Evolutionary conservation across 192 early-diverging fungal genomes (phyloP), one percentile per base, ranked within the genome.

Genomic region (Podila minutissima): DNA sequence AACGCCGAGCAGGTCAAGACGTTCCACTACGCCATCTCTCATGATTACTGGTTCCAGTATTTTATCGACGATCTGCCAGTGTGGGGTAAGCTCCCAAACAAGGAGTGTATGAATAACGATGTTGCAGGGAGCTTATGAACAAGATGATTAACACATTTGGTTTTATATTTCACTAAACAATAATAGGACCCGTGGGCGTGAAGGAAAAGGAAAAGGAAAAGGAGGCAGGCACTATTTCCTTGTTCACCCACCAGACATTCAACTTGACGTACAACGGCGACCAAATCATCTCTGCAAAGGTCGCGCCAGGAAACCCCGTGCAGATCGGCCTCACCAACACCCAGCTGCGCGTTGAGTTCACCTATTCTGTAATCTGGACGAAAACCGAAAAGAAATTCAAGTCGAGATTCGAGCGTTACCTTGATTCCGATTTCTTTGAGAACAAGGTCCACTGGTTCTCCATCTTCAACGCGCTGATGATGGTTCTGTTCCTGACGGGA

Each of bases 361-460:
- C 91, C 1, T 95, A 92, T 69, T 90, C 90, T n/a, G 91, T 95
- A 11, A 68, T 78, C 19, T 96, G 91, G 91, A 74, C 68, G 5
- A 48, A 65, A 32, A 90, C 91, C 15, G 64, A 62, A 15, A 87
- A 82, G 12, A 35, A 74, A 0, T 96, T 93, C 75, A 86, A 89
- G 29, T 74, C 83, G 32, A 78, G 95, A 46, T 96, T 91, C 64
- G 81, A 91, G 24, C 75, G 85, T 50, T 90, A 92, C 59, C 82
- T 94, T 46, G 91, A 94, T 64, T 74, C 85, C 11, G 89, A 90
- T 33, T 95, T 95, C 72, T 95, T 94, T 72, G 92, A 96, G 68
- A 92, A 94, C 71, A 93, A 92, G 89, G 88, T 95, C 31, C 94
- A 95, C 72, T 95, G 94, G 94, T 89, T 95, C 55, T 93, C 92